phyloP scores from a whole-genome alignment of 2,329 filamentous ascomycete genomes.

The Periconia macrospinosa region DNA sequence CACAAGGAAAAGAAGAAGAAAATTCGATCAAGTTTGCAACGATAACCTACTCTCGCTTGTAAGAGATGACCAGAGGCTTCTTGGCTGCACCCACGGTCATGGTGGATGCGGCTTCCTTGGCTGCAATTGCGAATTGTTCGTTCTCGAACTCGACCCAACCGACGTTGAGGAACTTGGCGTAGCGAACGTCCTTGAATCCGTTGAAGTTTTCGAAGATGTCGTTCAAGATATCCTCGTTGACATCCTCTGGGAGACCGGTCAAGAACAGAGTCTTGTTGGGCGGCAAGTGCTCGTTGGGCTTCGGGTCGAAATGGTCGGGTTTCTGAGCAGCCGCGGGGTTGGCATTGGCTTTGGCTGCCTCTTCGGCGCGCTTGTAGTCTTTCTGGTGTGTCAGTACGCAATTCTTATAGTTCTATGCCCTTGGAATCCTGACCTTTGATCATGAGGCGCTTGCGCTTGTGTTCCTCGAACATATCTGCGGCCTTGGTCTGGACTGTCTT shows the following conservation, averaged over 20 bases:
- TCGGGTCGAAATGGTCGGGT: constrained; percentile 68
- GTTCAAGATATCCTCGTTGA: constrained; percentile 77
- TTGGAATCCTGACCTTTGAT: constrained; percentile 73
- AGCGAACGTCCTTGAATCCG: constrained; percentile 88
- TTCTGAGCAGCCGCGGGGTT: constrained; percentile 58
- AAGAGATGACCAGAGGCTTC: constrained; percentile 90
- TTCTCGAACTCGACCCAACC: constrained; percentile 96
- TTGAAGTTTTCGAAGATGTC: constrained; percentile 86
- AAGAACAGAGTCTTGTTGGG: constrained; percentile 97
- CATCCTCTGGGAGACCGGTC: constrained; percentile 86
- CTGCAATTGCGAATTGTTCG: constrained; percentile 84
- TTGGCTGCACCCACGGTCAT: constrained; percentile 75
- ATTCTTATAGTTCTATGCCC: constrained; percentile 35
- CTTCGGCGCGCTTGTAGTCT: constrained; percentile 80
- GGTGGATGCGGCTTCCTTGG: constrained; percentile 89
- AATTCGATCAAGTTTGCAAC: constrained; percentile 15
- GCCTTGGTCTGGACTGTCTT: constrained; percentile 77
- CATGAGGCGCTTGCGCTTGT: constrained; percentile 80
- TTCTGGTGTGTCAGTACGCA: constrained; percentile 14
- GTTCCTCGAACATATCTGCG: constrained; percentile 81
- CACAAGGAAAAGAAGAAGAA: constrained; percentile 1
- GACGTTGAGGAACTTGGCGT: constrained; percentile 86
- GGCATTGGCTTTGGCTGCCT: constrained; percentile 77
- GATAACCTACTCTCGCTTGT: constrained; percentile 75
- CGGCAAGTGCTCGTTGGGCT: constrained; percentile 96